These are phyloP conservation scores for Saccharata proteae DNA, from an alignment of 2,329 filamentous ascomycete genomes.

Conservation along the genomic window DNA sequence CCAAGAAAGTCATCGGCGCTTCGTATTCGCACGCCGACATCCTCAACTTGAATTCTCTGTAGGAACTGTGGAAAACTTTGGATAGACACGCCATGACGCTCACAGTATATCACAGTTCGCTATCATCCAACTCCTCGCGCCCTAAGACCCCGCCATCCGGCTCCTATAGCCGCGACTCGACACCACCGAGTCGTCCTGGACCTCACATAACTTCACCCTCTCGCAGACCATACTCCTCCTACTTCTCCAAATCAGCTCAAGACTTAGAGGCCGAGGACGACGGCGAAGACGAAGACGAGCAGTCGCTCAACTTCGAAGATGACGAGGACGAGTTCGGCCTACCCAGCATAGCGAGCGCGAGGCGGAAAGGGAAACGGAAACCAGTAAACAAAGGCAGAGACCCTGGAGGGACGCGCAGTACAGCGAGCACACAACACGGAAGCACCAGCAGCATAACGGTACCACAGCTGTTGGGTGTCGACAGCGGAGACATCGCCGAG, in stretches of 20 bases:
- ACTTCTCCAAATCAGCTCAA: slow-evolving; percentile 68
- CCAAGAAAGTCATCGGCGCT: slow-evolving; percentile 72
- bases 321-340: slow-evolving; percentile 93
- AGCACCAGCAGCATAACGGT: not conserved
- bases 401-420: slow-evolving; percentile 22
- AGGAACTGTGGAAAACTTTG: slow-evolving; percentile 42
- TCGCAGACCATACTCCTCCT: slow-evolving; percentile 57
- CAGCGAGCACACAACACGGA: slow-evolving; percentile 10
- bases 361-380: slow-evolving; percentile 50
- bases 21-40: slow-evolving; percentile 95
- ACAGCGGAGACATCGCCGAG: slow-evolving; percentile 89
- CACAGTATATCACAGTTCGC: slow-evolving; percentile 2
- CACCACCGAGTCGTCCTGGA: slow-evolving; percentile 38
- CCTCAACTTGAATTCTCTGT: slow-evolving; percentile 75
- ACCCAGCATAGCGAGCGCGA: slow-evolving; percentile 84
- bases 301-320: slow-evolving; percentile 69
- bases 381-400: slow-evolving; percentile 33
- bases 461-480: slow-evolving; percentile 45
- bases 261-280: slow-evolving; percentile 67
- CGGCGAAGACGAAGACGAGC: slow-evolving; percentile 44
- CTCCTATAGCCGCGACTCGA: slow-evolving; percentile 45
- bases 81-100: slow-evolving; percentile 38
- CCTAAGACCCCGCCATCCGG: slow-evolving; percentile 59
- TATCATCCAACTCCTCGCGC: slow-evolving; percentile 38
- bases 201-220: slow-evolving; percentile 46